Percentiles rank a stretch among this genome's conserved stretches.
Conservation (phyloP, 139 green algal species). For the Chlorella ohadii region DNA sequence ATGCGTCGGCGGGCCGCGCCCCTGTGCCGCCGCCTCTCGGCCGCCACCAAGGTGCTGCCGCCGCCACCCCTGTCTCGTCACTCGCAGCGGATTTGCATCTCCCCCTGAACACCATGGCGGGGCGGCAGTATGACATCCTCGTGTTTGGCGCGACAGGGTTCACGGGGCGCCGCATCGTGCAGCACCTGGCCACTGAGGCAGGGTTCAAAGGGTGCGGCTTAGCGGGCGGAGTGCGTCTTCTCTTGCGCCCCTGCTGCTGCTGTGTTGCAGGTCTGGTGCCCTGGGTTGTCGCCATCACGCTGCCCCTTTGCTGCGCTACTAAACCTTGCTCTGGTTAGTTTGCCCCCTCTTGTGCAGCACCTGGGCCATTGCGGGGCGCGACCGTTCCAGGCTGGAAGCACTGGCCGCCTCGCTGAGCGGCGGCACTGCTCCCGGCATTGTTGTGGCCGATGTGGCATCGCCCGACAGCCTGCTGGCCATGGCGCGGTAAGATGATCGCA, state of each 20-base stretch:
- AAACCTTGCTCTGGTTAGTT: not conserved
- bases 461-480: conserved; percentile 43
- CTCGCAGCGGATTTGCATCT: no score
- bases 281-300: no score
- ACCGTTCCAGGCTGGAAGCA: conserved; percentile 34
- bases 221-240: no score
- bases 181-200: conserved; percentile 32
- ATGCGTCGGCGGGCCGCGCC: no score
- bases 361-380: conserved; percentile 46
- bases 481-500: not conserved
- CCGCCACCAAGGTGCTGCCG: no score
- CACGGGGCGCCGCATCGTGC: conserved; percentile 54
- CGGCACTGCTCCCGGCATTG: conserved; percentile 15
- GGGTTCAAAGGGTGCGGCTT: conserved; percentile 15
- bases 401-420: conserved; percentile 1
- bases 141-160: conserved; percentile 73
- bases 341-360: not conserved
- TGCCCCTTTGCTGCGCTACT: no score
- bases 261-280: no score
- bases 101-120: not conserved
- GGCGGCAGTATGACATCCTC: conserved; percentile 36
- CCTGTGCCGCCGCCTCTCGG: no score
- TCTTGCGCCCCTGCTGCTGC: not conserved
- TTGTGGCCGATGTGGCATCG: conserved; percentile 59
- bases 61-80: no score